Base-by-base conservation (phyloP, 257 asterid genomes). In the Scutellaria galericulata region DNA sequence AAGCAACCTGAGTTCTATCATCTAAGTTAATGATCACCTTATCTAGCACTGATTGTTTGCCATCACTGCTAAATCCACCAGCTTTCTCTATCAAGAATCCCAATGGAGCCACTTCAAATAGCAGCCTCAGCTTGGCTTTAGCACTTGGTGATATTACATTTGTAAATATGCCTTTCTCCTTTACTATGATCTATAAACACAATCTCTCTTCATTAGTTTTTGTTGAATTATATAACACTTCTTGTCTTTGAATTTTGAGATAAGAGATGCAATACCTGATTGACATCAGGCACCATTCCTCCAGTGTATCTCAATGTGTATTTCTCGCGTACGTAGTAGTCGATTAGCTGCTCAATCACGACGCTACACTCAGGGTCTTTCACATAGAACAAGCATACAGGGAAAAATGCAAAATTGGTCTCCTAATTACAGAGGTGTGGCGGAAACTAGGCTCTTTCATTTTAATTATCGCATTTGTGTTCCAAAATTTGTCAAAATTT, bases 211-310 rank as follows among this genome's bases (percentile, higher is more conserved):
- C 47, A 42, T 42, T 42, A 6, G 9, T 6, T 42, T 42, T 2
- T 22, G 27, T 2, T 22, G 1, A 22, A 1, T 1, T 22, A 24
- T 24, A 31, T 3, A 31, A 31, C 37, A 31, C 37, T 31, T 2
- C 37, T 31, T 31, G 5, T 31, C 27, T 31, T 3, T 31, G 37
- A 24, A 24, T 24, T 31, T 31, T 31, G 37, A 31, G 37, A 31
- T 31, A 22, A 57, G 13, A 60, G 9, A 9, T 13, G 4, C 2
- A 46, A 6, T 54, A 89, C 99, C 92, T 95, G 99, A 65, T 95
- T 95, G 13, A 95, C 99, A 75, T 95, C 99, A 11, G 98, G 98
- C 60, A 92, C 98, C 98, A 95, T 95, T 92, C 99, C 99, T 82
- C 98, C 99, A 0, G 99, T 95, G 97, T 95, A 95, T 68, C 99